A percentile compares a stretch with the other conserved stretches of the same genome.
Evolutionary conservation across 345 rosid genomes (phyloP).

Genomic region (Linum tenue): DNA sequence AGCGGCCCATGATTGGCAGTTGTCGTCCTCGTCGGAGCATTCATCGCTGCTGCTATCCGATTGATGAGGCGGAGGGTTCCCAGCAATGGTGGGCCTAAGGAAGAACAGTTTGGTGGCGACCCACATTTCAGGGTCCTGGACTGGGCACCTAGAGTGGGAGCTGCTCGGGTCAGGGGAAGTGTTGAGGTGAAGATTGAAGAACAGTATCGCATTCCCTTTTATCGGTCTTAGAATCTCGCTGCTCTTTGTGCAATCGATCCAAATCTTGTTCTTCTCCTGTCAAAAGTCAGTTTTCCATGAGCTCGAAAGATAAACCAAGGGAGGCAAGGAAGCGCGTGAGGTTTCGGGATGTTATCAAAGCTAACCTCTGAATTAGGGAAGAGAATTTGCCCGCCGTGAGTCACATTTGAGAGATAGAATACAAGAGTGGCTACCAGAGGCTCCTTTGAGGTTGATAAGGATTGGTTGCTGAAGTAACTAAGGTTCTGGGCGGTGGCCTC

Average conservation of each 20-base stretch:
- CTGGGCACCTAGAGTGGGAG: slow-evolving; percentile 71
- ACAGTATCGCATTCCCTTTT: slow-evolving; percentile 71
- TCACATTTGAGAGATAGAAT: slow-evolving; percentile 66
- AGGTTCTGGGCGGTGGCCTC: slow-evolving; percentile 27
- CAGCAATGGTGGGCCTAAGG: slow-evolving; percentile 22
- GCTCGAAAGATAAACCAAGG: background rate
- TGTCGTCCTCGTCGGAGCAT: slow-evolving; percentile 72
- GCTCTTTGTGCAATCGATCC: slow-evolving; percentile 50
- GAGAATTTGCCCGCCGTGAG: slow-evolving; percentile 63
- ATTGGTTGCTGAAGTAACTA: slow-evolving; percentile 44
- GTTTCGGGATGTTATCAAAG: background rate
- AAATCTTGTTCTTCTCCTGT: slow-evolving; percentile 36
- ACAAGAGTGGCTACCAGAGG: slow-evolving; percentile 58
- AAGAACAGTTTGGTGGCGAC: slow-evolving; percentile 57
- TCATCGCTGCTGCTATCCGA: slow-evolving; percentile 22
- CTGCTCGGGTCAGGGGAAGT: slow-evolving; percentile 51
- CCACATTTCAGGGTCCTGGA: slow-evolving; percentile 61
- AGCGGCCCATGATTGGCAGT: slow-evolving; percentile 67
- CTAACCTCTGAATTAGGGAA: slow-evolving; percentile 65
- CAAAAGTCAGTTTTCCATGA: background rate
- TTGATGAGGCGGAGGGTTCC: slow-evolving; percentile 8
- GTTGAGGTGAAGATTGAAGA: slow-evolving; percentile 53
- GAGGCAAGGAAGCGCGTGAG: background rate
- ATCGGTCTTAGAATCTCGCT: slow-evolving; percentile 43
- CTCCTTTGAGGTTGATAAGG: slow-evolving; percentile 21